Conservation (phyloP, 2,329 filamentous ascomycete species). For the Aspergillus awamori region DNA sequence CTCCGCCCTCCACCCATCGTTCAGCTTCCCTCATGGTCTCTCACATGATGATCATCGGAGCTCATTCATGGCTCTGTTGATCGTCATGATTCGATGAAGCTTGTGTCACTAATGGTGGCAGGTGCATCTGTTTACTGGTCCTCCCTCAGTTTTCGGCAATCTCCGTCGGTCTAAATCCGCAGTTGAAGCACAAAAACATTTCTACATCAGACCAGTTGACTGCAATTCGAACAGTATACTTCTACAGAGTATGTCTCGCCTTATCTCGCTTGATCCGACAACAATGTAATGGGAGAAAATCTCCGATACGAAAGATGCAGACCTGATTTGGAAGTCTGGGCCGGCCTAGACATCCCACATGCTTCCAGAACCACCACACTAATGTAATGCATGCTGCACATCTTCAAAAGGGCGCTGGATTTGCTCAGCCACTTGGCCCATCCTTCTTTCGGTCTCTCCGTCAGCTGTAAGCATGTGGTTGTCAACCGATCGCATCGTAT, state of each 20-base stretch:
- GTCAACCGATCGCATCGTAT: neutral
- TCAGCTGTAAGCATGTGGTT: neutral
- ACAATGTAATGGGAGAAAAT: neutral
- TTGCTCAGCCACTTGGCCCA: neutral
- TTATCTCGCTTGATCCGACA: neutral
- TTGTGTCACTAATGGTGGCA: neutral
- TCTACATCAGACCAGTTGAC: neutral
- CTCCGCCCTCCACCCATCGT: neutral
- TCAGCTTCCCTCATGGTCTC: neutral
- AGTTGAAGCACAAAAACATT: neutral
- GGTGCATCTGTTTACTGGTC: neutral
- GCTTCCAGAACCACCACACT: conserved; percentile 8
- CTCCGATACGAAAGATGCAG: neutral
- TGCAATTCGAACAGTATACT: neutral
- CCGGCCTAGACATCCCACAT: conserved; percentile 7
- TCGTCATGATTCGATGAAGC: neutral
- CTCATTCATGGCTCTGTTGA: neutral
- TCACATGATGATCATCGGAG: neutral
- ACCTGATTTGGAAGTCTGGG: neutral
- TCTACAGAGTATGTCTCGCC: neutral
- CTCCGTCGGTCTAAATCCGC: neutral
- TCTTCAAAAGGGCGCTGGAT: neutral
- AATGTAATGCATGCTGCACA: conserved; percentile 2
- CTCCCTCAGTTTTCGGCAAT: neutral
- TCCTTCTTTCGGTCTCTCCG: neutral